Evolutionary conservation across 2,329 filamentous ascomycete species (phyloP).

Genomic region (Emmonsiellopsis sp.): DNA sequence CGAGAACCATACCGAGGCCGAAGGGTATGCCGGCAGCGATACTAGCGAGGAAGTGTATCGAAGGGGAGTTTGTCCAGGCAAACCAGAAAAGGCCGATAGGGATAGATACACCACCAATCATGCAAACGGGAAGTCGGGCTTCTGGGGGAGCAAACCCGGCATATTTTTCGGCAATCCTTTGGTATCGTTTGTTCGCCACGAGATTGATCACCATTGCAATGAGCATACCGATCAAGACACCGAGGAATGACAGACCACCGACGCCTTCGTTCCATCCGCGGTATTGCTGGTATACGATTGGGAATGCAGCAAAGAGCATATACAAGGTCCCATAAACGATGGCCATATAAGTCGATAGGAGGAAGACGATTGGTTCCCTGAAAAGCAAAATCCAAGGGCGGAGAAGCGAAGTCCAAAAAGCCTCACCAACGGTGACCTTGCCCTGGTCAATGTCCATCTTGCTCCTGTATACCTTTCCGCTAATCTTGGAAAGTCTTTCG

Average conservation of each 20-base stretch:
- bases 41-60: conserved; percentile 46
- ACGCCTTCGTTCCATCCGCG: conserved; percentile 52
- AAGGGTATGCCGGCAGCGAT: conserved; percentile 45
- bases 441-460: conserved; percentile 41
- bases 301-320: conserved; percentile 51
- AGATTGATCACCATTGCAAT: conserved; percentile 43
- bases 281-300: conserved; percentile 54
- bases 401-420: conserved; percentile 49
- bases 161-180: conserved; percentile 33
- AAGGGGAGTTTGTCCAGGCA: conserved; percentile 53
- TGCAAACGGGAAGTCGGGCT: conserved; percentile 51
- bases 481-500: conserved; percentile 40
- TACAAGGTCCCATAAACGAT: conserved; percentile 41
- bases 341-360: conserved; percentile 57
- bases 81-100: conserved; percentile 60
- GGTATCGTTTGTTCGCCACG: conserved; percentile 48
- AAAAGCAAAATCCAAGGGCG: conserved; percentile 63
- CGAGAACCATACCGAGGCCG: conserved; percentile 47
- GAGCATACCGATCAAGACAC: conserved; percentile 59
- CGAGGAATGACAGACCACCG: conserved; percentile 57
- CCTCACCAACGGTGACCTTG: conserved; percentile 34
- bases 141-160: conserved; percentile 55
- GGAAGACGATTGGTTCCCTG: conserved; percentile 58
- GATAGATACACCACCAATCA: conserved; percentile 53
- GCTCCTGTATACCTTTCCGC: conserved; percentile 48